phyloP scores from a whole-genome alignment of 176 grass and related monocot genomes.

The Aegilops longissima region DNA sequence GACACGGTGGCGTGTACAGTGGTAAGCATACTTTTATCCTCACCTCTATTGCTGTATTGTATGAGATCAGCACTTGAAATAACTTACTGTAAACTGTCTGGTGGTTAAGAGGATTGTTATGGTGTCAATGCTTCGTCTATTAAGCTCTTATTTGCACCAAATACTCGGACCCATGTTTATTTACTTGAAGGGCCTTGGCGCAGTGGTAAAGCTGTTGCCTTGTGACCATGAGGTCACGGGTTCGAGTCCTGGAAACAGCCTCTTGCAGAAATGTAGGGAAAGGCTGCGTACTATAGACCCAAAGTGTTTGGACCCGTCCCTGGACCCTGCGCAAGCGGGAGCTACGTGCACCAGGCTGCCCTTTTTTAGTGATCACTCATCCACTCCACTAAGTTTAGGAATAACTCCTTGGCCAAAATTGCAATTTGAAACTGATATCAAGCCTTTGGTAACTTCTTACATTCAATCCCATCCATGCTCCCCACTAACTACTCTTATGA shows the following conservation, averaged over 20 bases:
- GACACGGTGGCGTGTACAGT: slow-evolving; percentile 99
- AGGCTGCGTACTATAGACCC: too few species aligned
- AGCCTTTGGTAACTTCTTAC: slow-evolving; percentile 5
- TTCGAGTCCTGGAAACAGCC: too few species aligned
- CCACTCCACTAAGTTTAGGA: not conserved
- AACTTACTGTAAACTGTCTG: not conserved
- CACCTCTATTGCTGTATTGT: not conserved
- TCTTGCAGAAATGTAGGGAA: too few species aligned
- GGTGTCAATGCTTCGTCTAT: not conserved
- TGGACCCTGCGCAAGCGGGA: too few species aligned
- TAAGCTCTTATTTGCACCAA: not conserved
- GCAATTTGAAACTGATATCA: not conserved
- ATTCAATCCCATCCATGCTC: not conserved
- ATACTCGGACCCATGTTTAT: not conserved
- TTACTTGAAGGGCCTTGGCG: not conserved
- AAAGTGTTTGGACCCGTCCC: too few species aligned
- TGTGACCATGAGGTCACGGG: too few species aligned
- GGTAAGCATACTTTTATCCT: slow-evolving; percentile 51
- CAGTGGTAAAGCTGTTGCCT: too few species aligned
- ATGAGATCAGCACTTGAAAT: not conserved
- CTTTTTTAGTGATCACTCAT: not conserved
- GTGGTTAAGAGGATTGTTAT: not conserved
- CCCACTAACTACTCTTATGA: not conserved
- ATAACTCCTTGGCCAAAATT: not conserved
- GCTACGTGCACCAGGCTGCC: too few species aligned